Evolutionary conservation across 352 stramenopile genomes (phyloP).

Genomic region (Pilasporangium apinafurcum): DNA sequence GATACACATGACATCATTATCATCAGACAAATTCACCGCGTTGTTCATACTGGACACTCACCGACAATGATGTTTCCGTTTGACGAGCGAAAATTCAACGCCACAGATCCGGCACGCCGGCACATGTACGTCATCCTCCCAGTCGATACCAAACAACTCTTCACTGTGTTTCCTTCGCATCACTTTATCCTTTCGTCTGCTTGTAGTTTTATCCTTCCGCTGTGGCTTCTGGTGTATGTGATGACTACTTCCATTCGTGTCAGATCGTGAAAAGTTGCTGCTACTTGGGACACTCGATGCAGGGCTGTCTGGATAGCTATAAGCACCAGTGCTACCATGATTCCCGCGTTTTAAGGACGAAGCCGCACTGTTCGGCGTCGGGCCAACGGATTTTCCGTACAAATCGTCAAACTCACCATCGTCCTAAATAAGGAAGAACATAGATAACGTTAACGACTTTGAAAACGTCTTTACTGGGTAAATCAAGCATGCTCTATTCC

Average conservation of each 20-base stretch:
- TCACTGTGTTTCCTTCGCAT: constrained; percentile 46
- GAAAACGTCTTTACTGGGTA: too few species aligned
- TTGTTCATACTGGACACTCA: constrained; percentile 7
- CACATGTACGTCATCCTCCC: constrained; percentile 43
- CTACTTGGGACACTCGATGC: constrained; percentile 6
- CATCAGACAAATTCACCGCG: background rate
- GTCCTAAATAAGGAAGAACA: constrained; percentile 32
- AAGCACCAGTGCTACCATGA: background rate
- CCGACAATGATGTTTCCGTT: constrained; percentile 73
- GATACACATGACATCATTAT: background rate
- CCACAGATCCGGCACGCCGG: constrained; percentile 41
- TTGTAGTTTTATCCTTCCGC: background rate
- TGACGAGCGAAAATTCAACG: constrained; percentile 57
- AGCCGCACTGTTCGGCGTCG: background rate
- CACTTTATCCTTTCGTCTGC: constrained; percentile 12
- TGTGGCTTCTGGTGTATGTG: background rate
- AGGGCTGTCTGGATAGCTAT: constrained; percentile 8
- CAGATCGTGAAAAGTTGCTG: constrained; percentile 7
- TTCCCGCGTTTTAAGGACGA: background rate
- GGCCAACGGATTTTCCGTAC: constrained; percentile 26
- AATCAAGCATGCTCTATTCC: too few species aligned
- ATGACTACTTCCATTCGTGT: background rate
- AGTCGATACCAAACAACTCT: constrained; percentile 57
- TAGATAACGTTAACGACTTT: too few species aligned
- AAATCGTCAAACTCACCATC: constrained; percentile 75